phyloP scores from a whole-genome alignment of 768 basidiomycete genomes.

The Xerocomus spinulosus region DNA sequence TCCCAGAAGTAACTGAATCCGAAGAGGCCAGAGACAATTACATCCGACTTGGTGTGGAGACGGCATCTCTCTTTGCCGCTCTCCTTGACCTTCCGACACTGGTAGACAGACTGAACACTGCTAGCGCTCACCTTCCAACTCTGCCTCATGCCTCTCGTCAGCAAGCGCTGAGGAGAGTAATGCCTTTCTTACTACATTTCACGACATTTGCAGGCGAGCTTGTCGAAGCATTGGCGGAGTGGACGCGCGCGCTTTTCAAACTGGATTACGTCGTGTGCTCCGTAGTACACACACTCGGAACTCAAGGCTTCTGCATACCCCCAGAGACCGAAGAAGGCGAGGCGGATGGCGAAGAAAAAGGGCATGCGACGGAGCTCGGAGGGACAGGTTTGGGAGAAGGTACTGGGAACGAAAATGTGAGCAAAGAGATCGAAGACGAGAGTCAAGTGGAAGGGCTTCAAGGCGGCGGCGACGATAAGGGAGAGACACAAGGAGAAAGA shows the following conservation, averaged over 20 bases:
- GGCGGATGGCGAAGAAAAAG: slow-evolving; percentile 41
- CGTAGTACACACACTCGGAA: slow-evolving; percentile 65
- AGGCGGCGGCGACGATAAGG: slow-evolving; percentile 50
- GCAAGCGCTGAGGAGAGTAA: slow-evolving; percentile 39
- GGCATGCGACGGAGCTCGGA: slow-evolving; percentile 43
- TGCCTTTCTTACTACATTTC: slow-evolving; percentile 76
- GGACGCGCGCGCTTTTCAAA: slow-evolving; percentile 81
- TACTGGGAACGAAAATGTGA: slow-evolving; percentile 78
- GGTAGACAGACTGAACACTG: slow-evolving; percentile 35
- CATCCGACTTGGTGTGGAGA: slow-evolving; percentile 44
- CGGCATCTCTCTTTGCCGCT: slow-evolving; percentile 42
- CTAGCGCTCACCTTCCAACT: slow-evolving; percentile 38
- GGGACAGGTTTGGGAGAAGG: slow-evolving; percentile 92
- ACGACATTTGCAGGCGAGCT: slow-evolving; percentile 51
- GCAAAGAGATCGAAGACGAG: slow-evolving; percentile 94
- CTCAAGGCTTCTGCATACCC: slow-evolving; percentile 91
- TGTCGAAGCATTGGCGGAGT: slow-evolving; percentile 51
- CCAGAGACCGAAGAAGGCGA: slow-evolving; percentile 61
- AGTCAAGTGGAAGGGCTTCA: slow-evolving; percentile 92
- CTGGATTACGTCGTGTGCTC: slow-evolving; percentile 74
- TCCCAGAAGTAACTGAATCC: slow-evolving; percentile 14
- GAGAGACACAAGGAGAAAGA: slow-evolving; percentile 33
- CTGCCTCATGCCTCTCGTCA: slow-evolving; percentile 31
- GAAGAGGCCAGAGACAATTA: slow-evolving; percentile 43
- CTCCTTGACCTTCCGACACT: slow-evolving; percentile 47